These are phyloP conservation scores for Rhizophagus sp. DNA, from an alignment of 192 early-diverging fungal genomes.

Conservation along the genomic window DNA sequence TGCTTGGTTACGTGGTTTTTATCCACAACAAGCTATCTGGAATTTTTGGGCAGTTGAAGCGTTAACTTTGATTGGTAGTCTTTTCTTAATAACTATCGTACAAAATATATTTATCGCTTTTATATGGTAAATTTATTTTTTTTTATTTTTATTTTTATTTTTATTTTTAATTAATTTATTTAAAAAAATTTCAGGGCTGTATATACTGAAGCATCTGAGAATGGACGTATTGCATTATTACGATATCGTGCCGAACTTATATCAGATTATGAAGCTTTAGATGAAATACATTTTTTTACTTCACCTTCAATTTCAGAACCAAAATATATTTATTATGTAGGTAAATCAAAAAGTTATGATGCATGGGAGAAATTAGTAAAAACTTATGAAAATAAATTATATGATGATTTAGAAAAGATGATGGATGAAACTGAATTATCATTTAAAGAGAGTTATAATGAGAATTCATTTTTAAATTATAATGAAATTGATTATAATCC, in stretches of 20 bases:
- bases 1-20: background rate
- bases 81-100: background rate
- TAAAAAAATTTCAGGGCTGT: background rate
- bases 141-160: background rate
- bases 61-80: background rate
- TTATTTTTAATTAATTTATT: no score
- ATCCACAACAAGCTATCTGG: background rate
- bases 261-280: background rate
- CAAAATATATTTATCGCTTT: constrained; percentile 1
- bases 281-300: background rate
- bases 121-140: background rate
- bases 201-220: background rate
- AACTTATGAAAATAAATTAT: background rate
- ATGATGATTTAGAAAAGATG: background rate
- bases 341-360: background rate
- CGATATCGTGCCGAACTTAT: background rate
- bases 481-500: no score
- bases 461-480: no score
- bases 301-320: background rate
- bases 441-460: background rate
- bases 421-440: background rate
- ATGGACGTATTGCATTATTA: background rate
- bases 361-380: background rate
- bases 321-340: background rate
- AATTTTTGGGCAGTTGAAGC: background rate